These are phyloP conservation scores for Candida quercuum DNA, from an alignment of 805 yeast genomes.

Conservation along the genomic window DNA sequence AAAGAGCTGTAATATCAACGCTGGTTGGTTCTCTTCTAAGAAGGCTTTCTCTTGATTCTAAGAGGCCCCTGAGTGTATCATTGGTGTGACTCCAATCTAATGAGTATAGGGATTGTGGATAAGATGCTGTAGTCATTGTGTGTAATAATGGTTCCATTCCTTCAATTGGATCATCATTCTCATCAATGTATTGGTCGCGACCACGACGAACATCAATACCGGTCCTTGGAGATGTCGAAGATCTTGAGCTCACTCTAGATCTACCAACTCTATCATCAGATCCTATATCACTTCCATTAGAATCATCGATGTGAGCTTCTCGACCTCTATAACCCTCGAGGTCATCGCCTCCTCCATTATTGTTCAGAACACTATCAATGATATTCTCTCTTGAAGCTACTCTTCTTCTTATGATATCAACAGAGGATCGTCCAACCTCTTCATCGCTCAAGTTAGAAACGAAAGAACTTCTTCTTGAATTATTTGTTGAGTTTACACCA, in stretches of 20 bases:
- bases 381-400: conserved; percentile 8
- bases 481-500: conserved; percentile 10
- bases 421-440: too few relatives aligned
- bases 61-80: not conserved
- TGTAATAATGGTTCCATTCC: conserved; percentile 27
- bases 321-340: not conserved
- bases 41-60: conserved; percentile 27
- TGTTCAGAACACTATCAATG: conserved; percentile 6
- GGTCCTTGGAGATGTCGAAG: conserved; percentile 10
- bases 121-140: conserved; percentile 4
- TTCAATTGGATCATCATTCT: conserved; percentile 7
- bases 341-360: conserved; percentile 3
- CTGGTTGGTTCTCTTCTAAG: conserved; percentile 25
- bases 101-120: not conserved
- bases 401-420: not conserved
- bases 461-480: conserved; percentile 15
- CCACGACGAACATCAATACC: too few relatives aligned
- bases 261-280: conserved; percentile 2
- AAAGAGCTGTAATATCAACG: conserved; percentile 33
- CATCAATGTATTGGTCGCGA: not conserved
- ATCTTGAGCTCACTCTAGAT: conserved; percentile 13
- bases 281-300: too few relatives aligned
- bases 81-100: not conserved
- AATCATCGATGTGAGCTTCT: not conserved
- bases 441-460: conserved; percentile 3